Percentiles rank a stretch among this genome's conserved stretches.
Conservation (phyloP, 371 early-diverging fungal genomes). For the Mortierella sp. region DNA sequence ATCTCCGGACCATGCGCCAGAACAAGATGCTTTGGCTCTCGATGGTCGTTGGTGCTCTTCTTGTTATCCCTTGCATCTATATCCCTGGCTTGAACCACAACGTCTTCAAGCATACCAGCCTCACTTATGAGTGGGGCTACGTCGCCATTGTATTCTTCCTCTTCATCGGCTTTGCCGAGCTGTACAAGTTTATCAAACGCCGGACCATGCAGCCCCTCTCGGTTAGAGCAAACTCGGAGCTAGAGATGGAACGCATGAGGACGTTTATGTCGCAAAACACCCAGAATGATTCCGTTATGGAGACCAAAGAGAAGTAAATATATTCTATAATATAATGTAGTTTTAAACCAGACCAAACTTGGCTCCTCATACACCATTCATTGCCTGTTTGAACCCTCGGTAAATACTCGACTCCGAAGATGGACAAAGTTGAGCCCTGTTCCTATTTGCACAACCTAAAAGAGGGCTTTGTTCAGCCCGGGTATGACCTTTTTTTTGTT, state of each 20-base stretch:
- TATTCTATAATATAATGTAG: no score
- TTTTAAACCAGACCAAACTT: no score
- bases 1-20: slow-evolving; percentile 57
- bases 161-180: slow-evolving; percentile 70
- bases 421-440: no score
- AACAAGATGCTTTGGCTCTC: slow-evolving; percentile 72
- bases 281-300: slow-evolving; percentile 11
- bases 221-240: slow-evolving; percentile 19
- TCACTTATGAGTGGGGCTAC: slow-evolving; percentile 84
- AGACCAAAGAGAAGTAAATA: slow-evolving; percentile 5
- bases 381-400: no score
- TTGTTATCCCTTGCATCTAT: slow-evolving; percentile 73
- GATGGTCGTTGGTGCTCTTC: slow-evolving; percentile 62
- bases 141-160: slow-evolving; percentile 67
- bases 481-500: no score
- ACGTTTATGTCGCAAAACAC: slow-evolving; percentile 21
- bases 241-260: slow-evolving; percentile 32
- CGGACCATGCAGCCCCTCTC: slow-evolving; percentile 32
- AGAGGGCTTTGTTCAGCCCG: no score
- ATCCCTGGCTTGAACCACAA: slow-evolving; percentile 75
- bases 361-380: no score
- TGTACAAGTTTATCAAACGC: slow-evolving; percentile 60
- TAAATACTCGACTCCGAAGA: no score
- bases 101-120: slow-evolving; percentile 74
- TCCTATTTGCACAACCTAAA: no score